Percentiles rank a stretch among this genome's conserved stretches.
These are phyloP conservation scores for Leishmania guyanensis DNA, from an alignment of 208 protist species.

Conservation along the genomic window DNA sequence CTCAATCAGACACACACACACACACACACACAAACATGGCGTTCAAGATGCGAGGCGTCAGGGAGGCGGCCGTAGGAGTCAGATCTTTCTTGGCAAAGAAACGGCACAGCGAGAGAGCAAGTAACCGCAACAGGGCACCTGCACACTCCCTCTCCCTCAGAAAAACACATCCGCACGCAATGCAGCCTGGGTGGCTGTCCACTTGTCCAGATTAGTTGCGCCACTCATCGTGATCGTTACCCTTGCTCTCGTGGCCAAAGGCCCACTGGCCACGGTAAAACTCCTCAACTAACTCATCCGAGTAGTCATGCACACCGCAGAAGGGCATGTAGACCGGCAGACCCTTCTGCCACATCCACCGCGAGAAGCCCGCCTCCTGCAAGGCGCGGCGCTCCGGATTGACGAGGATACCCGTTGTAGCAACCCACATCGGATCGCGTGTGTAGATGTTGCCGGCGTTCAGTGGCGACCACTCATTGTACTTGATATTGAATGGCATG, in stretches of 20 bases:
- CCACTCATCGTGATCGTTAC: slow-evolving; percentile 92
- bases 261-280: slow-evolving; percentile 91
- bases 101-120: neutral
- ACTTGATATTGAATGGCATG: slow-evolving; percentile 88
- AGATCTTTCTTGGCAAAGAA: neutral
- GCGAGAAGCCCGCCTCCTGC: slow-evolving; percentile 85
- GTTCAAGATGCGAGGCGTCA: neutral
- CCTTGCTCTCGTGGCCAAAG: slow-evolving; percentile 82
- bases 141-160: neutral
- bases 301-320: slow-evolving; percentile 85
- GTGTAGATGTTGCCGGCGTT: slow-evolving; percentile 67
- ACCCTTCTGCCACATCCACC: slow-evolving; percentile 87
- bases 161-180: neutral
- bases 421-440: slow-evolving; percentile 86
- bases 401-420: slow-evolving; percentile 65
- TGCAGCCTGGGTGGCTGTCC: neutral
- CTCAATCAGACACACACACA: neutral
- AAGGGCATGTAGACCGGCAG: slow-evolving; percentile 88
- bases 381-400: slow-evolving; percentile 79
- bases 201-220: slow-evolving; percentile 44
- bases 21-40: neutral
- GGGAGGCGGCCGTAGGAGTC: neutral
- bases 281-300: slow-evolving; percentile 90
- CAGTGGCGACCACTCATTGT: slow-evolving; percentile 73
- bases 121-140: neutral